These are phyloP conservation scores for Pythium folliculosum DNA, from an alignment of 352 stramenopile species.

Conservation along the genomic window DNA sequence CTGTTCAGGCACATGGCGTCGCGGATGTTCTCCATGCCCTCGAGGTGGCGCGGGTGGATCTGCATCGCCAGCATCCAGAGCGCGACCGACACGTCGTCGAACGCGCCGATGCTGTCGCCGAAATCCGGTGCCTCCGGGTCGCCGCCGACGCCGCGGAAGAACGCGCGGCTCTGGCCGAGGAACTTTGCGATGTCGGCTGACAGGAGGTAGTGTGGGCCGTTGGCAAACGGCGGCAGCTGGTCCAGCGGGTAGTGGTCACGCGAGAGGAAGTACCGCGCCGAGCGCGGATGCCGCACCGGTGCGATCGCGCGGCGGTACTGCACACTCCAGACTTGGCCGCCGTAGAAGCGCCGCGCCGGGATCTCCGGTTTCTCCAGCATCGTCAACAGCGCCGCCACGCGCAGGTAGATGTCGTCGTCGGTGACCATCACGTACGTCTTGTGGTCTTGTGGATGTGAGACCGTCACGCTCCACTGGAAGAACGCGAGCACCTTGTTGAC, in stretches of 20 bases:
- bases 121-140: not conserved
- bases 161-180: slow-evolving; percentile 23
- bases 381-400: slow-evolving; percentile 3
- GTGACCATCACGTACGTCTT: slow-evolving; percentile 42
- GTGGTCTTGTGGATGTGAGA: not conserved
- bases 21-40: slow-evolving; percentile 46
- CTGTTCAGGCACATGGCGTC: slow-evolving; percentile 35
- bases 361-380: not conserved
- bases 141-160: slow-evolving; percentile 18
- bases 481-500: slow-evolving; percentile 64
- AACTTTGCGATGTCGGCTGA: slow-evolving; percentile 36
- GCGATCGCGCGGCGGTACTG: slow-evolving; percentile 25
- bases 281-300: slow-evolving; percentile 5
- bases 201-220: slow-evolving; percentile 42
- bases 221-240: slow-evolving; percentile 38
- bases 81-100: slow-evolving; percentile 65
- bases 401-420: slow-evolving; percentile 59
- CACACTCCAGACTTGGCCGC: slow-evolving; percentile 39
- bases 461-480: slow-evolving; percentile 20
- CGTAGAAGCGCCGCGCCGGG: slow-evolving; percentile 28
- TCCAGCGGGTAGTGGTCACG: slow-evolving; percentile 31
- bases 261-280: slow-evolving; percentile 25
- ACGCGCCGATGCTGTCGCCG: slow-evolving; percentile 20
- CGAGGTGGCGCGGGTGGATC: slow-evolving; percentile 42
- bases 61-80: slow-evolving; percentile 56